phyloP scores from a whole-genome alignment of 2,329 filamentous ascomycete genomes.

The Clathrospora elynae region DNA sequence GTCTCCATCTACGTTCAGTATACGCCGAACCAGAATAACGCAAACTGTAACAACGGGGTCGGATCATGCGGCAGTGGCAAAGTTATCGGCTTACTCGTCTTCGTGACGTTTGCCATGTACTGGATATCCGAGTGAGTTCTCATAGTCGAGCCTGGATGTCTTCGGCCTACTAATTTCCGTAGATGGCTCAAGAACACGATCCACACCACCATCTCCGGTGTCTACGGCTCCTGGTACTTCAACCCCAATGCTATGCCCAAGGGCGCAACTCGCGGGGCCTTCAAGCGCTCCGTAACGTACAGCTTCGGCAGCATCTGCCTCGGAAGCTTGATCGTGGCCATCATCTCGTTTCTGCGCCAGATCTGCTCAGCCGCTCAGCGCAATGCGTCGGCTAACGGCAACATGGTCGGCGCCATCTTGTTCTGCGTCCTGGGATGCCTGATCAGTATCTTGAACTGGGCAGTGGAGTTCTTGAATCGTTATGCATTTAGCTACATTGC shows the following conservation, averaged over 20 bases:
- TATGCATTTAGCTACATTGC: conserved; percentile 94
- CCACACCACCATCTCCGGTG: conserved; percentile 82
- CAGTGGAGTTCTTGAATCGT: conserved; percentile 84
- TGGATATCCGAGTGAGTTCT: conserved; percentile 76
- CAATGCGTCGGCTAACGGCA: conserved; percentile 67
- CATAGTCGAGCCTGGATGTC: too few relatives aligned
- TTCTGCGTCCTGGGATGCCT: conserved; percentile 80
- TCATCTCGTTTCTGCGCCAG: conserved; percentile 85
- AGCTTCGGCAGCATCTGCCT: conserved; percentile 90
- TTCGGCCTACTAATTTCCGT: conserved; percentile 55
- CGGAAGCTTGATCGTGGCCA: conserved; percentile 82
- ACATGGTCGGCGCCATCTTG: conserved; percentile 67
- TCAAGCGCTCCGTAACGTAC: conserved; percentile 82
- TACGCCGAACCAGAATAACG: conserved; percentile 65
- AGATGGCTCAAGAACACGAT: conserved; percentile 88
- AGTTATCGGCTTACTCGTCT: conserved; percentile 83
- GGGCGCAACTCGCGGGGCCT: conserved; percentile 80
- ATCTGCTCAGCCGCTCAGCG: conserved; percentile 77
- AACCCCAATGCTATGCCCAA: conserved; percentile 70
- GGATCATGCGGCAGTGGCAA: conserved; percentile 74
- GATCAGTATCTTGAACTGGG: conserved; percentile 80
- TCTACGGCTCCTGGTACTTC: conserved; percentile 96
- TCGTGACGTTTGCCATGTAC: conserved; percentile 88
- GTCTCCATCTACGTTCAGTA: conserved; percentile 87
- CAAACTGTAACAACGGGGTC: conserved; percentile 58